Conservation (phyloP, 202 grass and related monocot species). For the Musa balbisiana region DNA sequence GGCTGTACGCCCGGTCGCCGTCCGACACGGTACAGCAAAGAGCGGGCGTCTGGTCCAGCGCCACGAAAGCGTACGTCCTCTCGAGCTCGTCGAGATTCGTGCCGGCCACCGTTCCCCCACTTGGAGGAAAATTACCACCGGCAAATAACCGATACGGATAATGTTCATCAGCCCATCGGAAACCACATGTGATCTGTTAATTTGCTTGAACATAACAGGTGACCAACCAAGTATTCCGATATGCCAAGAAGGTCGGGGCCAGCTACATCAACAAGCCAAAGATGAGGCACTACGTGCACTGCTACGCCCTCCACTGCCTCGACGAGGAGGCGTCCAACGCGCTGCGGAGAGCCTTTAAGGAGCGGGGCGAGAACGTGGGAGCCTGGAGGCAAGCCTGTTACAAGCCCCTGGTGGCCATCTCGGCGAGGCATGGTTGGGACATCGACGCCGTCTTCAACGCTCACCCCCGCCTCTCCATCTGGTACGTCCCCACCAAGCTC, state of each 20-base stretch:
- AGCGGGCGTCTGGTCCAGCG: not conserved
- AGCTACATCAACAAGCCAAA: slow-evolving; percentile 99
- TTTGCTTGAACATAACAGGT: slow-evolving; percentile 31
- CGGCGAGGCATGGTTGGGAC: slow-evolving; percentile 75
- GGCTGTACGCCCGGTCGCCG: not conserved
- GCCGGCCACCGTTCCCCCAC: not conserved
- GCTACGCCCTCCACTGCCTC: slow-evolving; percentile 97
- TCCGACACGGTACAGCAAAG: slow-evolving; percentile 24
- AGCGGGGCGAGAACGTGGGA: slow-evolving; percentile 80
- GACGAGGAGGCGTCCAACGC: slow-evolving; percentile 81
- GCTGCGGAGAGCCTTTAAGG: slow-evolving; percentile 72
- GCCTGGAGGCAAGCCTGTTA: slow-evolving; percentile 91
- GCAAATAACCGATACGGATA: not conserved
- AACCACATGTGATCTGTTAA: not conserved
- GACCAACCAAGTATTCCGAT: slow-evolving; percentile 98
- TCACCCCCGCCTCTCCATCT: slow-evolving; percentile 80
- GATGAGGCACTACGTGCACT: slow-evolving; percentile 99
- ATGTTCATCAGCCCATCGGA: too few relatives aligned
- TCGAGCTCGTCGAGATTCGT: not conserved
- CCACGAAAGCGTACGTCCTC: not conserved
- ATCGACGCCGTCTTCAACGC: slow-evolving; percentile 95
- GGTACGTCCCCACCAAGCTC: slow-evolving; percentile 92
- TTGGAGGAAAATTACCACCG: not conserved
- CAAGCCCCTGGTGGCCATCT: slow-evolving; percentile 82
- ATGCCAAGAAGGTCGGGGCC: slow-evolving; percentile 85